Conservation (phyloP, 192 early-diverging fungal species). For the Pilaira anomala region DNA sequence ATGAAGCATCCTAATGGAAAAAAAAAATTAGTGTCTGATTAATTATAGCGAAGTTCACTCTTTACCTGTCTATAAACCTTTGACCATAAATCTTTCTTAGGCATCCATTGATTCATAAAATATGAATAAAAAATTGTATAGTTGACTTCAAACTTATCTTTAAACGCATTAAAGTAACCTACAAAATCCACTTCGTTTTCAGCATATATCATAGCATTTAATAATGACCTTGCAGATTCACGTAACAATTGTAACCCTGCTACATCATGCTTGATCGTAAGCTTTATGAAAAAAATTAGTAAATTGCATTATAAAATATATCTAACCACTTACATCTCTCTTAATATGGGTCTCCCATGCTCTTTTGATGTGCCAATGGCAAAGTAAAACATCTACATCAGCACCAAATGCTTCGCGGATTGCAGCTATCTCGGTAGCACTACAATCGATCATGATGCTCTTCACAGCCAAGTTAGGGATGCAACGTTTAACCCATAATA, state of each 20-base stretch:
- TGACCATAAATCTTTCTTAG: neutral
- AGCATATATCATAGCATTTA: slow-evolving; percentile 1
- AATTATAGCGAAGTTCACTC: neutral
- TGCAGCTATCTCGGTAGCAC: neutral
- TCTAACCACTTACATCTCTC: neutral
- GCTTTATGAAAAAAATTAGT: neutral
- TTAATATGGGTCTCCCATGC: neutral
- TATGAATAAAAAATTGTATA: neutral
- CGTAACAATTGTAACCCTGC: neutral
- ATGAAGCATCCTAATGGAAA: neutral
- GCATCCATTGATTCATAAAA: neutral
- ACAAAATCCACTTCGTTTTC: neutral
- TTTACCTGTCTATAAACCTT: neutral
- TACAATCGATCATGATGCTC: slow-evolving; percentile 4
- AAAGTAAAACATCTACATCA: neutral
- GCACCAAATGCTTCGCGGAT: neutral
- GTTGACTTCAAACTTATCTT: neutral
- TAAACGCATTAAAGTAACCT: neutral
- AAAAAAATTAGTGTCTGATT: neutral
- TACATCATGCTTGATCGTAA: neutral
- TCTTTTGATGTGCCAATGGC: slow-evolving; percentile 12
- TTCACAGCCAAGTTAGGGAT: neutral
- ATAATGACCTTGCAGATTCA: neutral
- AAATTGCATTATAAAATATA: neutral
- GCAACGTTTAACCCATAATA: neutral